Base-by-base conservation (phyloP, 192 early-diverging fungal species). In the Cetraspora pellucida region DNA sequence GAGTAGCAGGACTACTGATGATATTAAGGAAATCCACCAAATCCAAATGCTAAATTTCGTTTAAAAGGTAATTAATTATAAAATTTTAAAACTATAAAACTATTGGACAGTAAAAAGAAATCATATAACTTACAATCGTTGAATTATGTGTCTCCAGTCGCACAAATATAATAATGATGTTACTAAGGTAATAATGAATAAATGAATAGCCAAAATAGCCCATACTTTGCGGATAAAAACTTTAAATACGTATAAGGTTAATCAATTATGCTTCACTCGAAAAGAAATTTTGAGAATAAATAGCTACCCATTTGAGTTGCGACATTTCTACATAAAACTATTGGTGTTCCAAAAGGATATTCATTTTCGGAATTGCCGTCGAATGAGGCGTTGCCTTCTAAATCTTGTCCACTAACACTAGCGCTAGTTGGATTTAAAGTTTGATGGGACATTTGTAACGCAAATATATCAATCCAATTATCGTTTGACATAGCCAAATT, bases 261-360 rank as follows among this genome's bases (percentile, higher is more conserved):
- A 13, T 3, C 0, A 63, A 4, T 27, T 7, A 54, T 25, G 4
- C 10, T 28, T 11, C 0, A 8, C 10, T 21, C 3, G 46, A 10
- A 16, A 47, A 46, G 13, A 45, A 0, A 21, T 16, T 3, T 21
- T 14, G 1, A 28, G 59, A 74, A 10, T 27, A 16, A 46, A 16
- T 27, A 23, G 19, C 27, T 75, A 75, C 74, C 58, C 74, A 75
- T 75, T 75, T 75, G 74, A 10, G 60, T 27, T 49, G 11, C 16
- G 25, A 64, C 19, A 63, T 7, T 37, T 7, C 19, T 27, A 28
- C 10, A 30, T 50, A 60, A 75, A 6, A n/a, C 13, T n/a, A 75
- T 59, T 30, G 74, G 60, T 45, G 21, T 45, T n/a, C 74, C 74
- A 21, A 75, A 75, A n/a, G 74, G 74, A 63, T 63, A 75, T 60